phyloP scores from a whole-genome alignment of 2,329 filamentous ascomycete genomes.

The Bimuria novae-zelandiae region DNA sequence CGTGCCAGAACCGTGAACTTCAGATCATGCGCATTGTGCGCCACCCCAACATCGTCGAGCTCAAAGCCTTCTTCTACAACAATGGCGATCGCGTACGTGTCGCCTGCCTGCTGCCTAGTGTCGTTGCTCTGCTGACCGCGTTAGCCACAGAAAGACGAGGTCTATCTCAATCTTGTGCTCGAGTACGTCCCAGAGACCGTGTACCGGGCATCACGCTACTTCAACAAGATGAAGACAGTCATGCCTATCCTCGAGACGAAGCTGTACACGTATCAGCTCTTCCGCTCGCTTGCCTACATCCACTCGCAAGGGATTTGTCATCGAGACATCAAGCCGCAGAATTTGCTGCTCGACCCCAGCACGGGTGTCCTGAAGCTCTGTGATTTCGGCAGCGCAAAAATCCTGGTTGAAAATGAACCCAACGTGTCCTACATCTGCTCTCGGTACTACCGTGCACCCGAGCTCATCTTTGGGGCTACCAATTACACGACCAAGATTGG shows the following conservation, averaged over 20 bases:
- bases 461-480: conserved; percentile 97
- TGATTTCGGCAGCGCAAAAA: conserved; percentile 99
- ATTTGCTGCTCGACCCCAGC: conserved; percentile 87
- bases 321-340: conserved; percentile 98
- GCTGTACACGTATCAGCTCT: conserved; percentile 99
- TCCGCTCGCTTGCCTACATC: conserved; percentile 97
- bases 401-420: conserved; percentile 96
- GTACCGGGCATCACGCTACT: conserved; percentile 96
- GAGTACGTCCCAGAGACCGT: conserved; percentile 99
- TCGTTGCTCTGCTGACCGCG: conserved; percentile 32
- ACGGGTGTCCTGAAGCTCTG: conserved; percentile 95
- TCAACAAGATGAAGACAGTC: conserved; percentile 99
- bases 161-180: conserved; percentile 97
- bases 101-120: conserved; percentile 11
- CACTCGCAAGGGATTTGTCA: conserved; percentile 99
- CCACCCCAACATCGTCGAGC: conserved; percentile 97
- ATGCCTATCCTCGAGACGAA: conserved; percentile 99
- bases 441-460: conserved; percentile 95
- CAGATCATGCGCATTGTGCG: conserved; percentile 99
- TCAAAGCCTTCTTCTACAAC: conserved; percentile 99
- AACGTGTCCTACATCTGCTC: conserved; percentile 99
- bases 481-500: conserved; percentile 99
- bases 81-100: conserved; percentile 92
- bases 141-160: conserved; percentile 74
- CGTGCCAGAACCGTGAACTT: conserved; percentile 85